Percentiles rank a stretch among this genome's conserved stretches.
phyloP scores from a whole-genome alignment of 129 eudicot species.

The Dittrichia graveolens region DNA sequence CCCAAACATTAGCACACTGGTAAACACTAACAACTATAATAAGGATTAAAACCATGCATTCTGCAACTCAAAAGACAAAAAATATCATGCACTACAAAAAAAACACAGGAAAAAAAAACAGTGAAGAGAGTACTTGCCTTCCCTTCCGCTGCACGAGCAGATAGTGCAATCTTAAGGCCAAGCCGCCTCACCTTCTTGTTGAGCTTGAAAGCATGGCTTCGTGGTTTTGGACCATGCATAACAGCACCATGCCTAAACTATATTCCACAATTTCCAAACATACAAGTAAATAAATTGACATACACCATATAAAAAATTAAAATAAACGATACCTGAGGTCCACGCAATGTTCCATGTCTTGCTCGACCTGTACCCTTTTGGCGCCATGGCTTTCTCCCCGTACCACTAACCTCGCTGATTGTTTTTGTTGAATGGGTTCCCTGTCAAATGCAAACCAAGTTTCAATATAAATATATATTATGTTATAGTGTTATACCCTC shows the following conservation, averaged over 20 bases:
- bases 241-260: conserved; percentile 85
- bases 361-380: conserved; percentile 97
- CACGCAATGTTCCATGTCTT: conserved; percentile 84
- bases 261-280: conserved; percentile 29
- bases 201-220: conserved; percentile 91
- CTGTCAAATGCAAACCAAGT: conserved; percentile 33
- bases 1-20: too few species aligned
- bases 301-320: neutral
- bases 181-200: conserved; percentile 85
- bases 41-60: too few species aligned
- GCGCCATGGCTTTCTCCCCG: conserved; percentile 88
- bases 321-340: conserved; percentile 65
- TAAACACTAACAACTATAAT: too few species aligned
- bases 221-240: conserved; percentile 98
- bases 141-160: conserved; percentile 99
- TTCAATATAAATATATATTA: too few species aligned
- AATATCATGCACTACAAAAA: too few species aligned
- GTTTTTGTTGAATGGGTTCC: conserved; percentile 98
- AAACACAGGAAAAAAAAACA: neutral
- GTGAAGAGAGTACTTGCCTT: conserved; percentile 57
- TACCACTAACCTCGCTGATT: conserved; percentile 92
- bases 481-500: too few species aligned
- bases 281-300: neutral
- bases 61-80: too few species aligned
- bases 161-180: conserved; percentile 81